Evolutionary conservation across 768 basidiomycete genomes (phyloP).

Genomic region (Pulveroboletus frians): DNA sequence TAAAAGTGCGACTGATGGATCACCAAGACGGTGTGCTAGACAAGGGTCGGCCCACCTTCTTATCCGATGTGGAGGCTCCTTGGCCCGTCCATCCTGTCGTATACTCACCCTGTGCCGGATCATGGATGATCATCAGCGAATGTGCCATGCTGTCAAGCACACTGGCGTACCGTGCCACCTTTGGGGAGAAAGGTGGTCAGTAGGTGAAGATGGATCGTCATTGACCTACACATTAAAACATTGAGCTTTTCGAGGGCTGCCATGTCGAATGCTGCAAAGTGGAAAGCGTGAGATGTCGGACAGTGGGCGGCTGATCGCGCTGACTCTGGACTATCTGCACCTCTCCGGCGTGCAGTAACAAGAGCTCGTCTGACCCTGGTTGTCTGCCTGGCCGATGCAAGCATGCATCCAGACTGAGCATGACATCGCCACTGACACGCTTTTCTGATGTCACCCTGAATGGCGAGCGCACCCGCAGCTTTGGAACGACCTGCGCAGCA

Average conservation of each 20-base stretch:
- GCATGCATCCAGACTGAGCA: neutral
- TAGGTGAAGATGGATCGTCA: neutral
- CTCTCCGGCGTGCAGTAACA: neutral
- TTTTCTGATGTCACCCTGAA: constrained; percentile 28
- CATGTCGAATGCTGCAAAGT: constrained; percentile 30
- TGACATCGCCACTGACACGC: constrained; percentile 22
- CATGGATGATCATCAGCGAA: neutral
- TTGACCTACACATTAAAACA: constrained; percentile 67
- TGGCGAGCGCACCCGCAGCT: constrained; percentile 9
- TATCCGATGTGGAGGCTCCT: constrained; percentile 92
- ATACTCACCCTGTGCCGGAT: constrained; percentile 63
- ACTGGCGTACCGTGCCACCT: constrained; percentile 44
- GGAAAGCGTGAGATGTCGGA: too few species aligned
- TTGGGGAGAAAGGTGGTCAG: constrained; percentile 6
- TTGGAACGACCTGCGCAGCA: constrained; percentile 15
- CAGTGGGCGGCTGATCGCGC: neutral
- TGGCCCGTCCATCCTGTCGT: constrained; percentile 92
- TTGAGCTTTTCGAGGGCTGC: constrained; percentile 51
- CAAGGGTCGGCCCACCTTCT: constrained; percentile 55
- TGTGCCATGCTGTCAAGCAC: neutral
- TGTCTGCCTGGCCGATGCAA: too few species aligned
- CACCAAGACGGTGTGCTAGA: neutral
- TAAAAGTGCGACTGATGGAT: constrained; percentile 22
- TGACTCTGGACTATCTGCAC: neutral
- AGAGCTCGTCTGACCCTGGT: neutral